These are phyloP conservation scores for Choiromyces venosus DNA, from an alignment of 495 filamentous ascomycete genomes.

Conservation along the genomic window DNA sequence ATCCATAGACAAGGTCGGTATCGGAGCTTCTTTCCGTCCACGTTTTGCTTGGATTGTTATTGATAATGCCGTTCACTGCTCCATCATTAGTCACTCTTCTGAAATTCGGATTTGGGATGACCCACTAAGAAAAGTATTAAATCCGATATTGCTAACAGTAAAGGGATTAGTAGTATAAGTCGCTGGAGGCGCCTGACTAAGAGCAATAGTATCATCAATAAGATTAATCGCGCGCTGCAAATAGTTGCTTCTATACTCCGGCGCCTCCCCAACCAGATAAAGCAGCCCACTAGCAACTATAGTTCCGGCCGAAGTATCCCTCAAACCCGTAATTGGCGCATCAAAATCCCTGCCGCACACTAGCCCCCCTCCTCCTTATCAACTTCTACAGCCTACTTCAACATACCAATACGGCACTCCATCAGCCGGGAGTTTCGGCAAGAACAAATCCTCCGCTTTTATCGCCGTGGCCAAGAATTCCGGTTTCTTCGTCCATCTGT, in stretches of 20 bases:
- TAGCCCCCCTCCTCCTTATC: slow-evolving; percentile 24
- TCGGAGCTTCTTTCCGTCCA: slow-evolving; percentile 40
- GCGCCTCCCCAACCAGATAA: slow-evolving; percentile 42
- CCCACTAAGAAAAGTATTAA: slow-evolving; percentile 27
- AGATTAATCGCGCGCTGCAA: slow-evolving; percentile 43
- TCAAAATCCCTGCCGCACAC: slow-evolving; percentile 47
- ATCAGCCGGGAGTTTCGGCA: slow-evolving; percentile 37
- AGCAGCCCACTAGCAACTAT: slow-evolving; percentile 48
- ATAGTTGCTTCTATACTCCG: slow-evolving; percentile 32
- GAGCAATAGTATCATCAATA: slow-evolving; percentile 42
- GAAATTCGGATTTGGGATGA: slow-evolving; percentile 2
- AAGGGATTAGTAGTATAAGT: slow-evolving; percentile 13
- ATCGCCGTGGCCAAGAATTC: slow-evolving; percentile 44
- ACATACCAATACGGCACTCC: slow-evolving; percentile 40
- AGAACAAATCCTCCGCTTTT: slow-evolving; percentile 44
- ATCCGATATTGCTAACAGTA: slow-evolving; percentile 17
- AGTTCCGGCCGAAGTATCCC: slow-evolving; percentile 46
- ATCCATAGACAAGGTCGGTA: slow-evolving; percentile 49
- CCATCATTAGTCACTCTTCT: slow-evolving; percentile 13
- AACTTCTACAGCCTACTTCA: no score
- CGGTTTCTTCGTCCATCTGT: slow-evolving; percentile 45
- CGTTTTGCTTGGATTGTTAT: slow-evolving; percentile 42
- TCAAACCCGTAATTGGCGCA: slow-evolving; percentile 41
- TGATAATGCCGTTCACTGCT: slow-evolving; percentile 44
- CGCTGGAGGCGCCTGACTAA: slow-evolving; percentile 34